These are phyloP conservation scores for Cadophora malorum DNA, from an alignment of 2,329 filamentous ascomycete genomes.

Conservation along the genomic window DNA sequence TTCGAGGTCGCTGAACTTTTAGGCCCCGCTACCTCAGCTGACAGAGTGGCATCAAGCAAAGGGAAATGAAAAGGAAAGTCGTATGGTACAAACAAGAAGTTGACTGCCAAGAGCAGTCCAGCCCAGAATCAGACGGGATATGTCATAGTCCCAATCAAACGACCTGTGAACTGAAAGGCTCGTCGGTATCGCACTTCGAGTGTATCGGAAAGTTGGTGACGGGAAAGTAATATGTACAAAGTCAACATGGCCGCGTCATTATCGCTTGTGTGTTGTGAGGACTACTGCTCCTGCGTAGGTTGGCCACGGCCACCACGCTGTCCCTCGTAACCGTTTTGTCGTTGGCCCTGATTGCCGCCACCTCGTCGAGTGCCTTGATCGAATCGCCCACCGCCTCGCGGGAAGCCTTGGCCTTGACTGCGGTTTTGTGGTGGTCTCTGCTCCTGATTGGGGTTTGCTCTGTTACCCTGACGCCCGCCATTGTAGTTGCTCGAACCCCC, in stretches of 20 bases:
- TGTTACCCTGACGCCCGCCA: conserved; percentile 41
- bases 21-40: conserved; percentile 41
- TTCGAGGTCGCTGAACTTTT: conserved; percentile 45
- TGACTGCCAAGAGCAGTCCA: conserved; percentile 31
- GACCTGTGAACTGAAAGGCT: conserved; percentile 36
- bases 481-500: conserved; percentile 37
- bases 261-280: conserved; percentile 20
- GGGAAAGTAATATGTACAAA: conserved; percentile 46
- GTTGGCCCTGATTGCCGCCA: conserved; percentile 40
- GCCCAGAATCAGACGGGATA: conserved; percentile 30
- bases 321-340: conserved; percentile 43
- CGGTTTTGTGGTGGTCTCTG: conserved; percentile 40
- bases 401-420: conserved; percentile 40
- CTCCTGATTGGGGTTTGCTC: conserved; percentile 36
- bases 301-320: conserved; percentile 45
- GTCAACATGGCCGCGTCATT: conserved; percentile 33
- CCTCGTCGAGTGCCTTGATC: conserved; percentile 40
- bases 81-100: conserved; percentile 46
- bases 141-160: conserved; percentile 27
- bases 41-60: conserved; percentile 38
- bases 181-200: conserved; percentile 35
- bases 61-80: conserved; percentile 41
- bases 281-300: conserved; percentile 41
- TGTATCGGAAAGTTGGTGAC: conserved; percentile 41
- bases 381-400: conserved; percentile 40